Conservation (phyloP, 2,329 filamentous ascomycete genomes). For the Pseudogymnoascus sp. region DNA sequence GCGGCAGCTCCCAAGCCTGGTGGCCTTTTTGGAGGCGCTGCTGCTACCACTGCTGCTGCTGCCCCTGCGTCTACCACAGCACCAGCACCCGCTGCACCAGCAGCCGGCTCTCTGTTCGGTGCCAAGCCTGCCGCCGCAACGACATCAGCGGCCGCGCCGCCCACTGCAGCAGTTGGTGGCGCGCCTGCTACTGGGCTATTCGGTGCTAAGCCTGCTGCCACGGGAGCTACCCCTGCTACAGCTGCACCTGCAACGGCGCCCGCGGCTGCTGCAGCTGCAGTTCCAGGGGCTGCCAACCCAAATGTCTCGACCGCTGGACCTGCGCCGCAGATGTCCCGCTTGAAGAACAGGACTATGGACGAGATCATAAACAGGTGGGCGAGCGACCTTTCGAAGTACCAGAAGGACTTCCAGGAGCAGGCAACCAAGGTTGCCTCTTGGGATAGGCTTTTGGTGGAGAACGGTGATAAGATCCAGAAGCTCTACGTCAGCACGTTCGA, state of each 20-base stretch:
- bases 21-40: conserved; percentile 8
- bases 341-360: conserved; percentile 99
- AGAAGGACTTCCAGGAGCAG: conserved; percentile 91
- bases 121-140: conserved; percentile 17
- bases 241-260: conserved; percentile 14
- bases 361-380: conserved; percentile 98
- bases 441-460: conserved; percentile 88
- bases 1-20: background rate
- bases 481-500: conserved; percentile 88
- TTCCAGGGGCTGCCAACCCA: conserved; percentile 30
- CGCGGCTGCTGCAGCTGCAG: conserved; percentile 18
- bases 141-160: conserved; percentile 16
- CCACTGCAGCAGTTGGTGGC: background rate
- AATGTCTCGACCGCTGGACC: conserved; percentile 73
- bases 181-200: conserved; percentile 23
- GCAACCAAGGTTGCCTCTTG: conserved; percentile 75
- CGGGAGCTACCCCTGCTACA: conserved; percentile 23
- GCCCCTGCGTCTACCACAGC: conserved; percentile 12
- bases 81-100: conserved; percentile 15
- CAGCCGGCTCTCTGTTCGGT: conserved; percentile 22
- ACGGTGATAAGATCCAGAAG: conserved; percentile 89
- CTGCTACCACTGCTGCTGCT: conserved; percentile 21
- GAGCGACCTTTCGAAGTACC: conserved; percentile 87
- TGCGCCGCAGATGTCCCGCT: conserved; percentile 71
- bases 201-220: conserved; percentile 21